Percentiles rank a stretch among this genome's conserved stretches.
Evolutionary conservation across 768 basidiomycete species (phyloP).

Genomic region (Russula foetens): DNA sequence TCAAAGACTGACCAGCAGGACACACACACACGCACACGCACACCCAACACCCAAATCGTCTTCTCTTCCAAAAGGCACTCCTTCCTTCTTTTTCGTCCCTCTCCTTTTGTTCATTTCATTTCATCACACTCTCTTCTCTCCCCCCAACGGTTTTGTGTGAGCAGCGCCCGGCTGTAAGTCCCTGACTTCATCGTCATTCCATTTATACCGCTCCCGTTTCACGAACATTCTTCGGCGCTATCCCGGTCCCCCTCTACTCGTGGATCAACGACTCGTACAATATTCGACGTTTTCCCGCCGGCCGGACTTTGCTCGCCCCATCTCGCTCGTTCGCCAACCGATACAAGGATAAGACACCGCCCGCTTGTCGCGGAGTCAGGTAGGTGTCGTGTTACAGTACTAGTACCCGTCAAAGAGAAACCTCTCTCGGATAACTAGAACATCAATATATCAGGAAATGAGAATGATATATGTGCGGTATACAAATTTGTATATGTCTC

Average conservation of each 20-base stretch:
- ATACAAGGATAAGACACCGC: neutral
- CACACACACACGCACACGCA: neutral
- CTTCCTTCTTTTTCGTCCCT: neutral
- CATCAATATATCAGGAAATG: neutral
- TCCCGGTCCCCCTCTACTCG: neutral
- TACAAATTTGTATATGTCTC: neutral
- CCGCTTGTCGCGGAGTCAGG: neutral
- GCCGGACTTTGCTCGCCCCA: constrained; percentile 16
- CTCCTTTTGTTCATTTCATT: neutral
- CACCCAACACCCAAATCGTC: no score
- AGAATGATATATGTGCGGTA: neutral
- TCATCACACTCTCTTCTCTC: neutral
- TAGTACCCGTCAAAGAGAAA: neutral
- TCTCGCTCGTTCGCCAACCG: neutral
- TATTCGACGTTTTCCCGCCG: constrained; percentile 7
- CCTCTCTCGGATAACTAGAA: no score
- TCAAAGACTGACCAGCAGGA: neutral
- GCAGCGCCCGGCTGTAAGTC: neutral
- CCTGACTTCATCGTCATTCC: constrained; percentile 7
- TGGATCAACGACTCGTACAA: neutral
- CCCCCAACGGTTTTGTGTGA: neutral
- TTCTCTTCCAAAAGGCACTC: constrained; percentile 1
- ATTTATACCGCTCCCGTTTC: neutral
- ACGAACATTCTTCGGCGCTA: constrained; percentile 15
- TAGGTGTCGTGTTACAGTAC: neutral